phyloP scores from a whole-genome alignment of 495 filamentous ascomycete species.

The Platismatia glauca region DNA sequence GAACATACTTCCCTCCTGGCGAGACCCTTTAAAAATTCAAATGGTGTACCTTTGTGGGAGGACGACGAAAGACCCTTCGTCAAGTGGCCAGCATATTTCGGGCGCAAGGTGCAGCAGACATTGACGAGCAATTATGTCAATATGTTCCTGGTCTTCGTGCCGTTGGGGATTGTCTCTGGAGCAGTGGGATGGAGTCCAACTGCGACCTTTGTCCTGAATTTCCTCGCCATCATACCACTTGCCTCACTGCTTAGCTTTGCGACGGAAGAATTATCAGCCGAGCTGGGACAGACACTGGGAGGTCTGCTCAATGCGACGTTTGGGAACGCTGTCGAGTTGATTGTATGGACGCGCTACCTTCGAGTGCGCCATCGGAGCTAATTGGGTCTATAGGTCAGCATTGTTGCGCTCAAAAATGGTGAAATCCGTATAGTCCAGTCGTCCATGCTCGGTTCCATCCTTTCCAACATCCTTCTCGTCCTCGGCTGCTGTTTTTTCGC shows the following conservation, averaged over 20 bases:
- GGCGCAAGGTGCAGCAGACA: conserved; percentile 43
- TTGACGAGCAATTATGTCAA: conserved; percentile 72
- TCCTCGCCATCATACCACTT: conserved; percentile 89
- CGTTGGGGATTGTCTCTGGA: conserved; percentile 76
- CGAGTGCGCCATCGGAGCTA: conserved; percentile 7
- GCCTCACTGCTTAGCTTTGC: conserved; percentile 90
- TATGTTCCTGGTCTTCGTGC: conserved; percentile 79
- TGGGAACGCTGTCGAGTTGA: conserved; percentile 96
- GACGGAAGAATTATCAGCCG: conserved; percentile 80
- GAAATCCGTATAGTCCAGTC: conserved; percentile 94
- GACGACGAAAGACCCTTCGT: conserved; percentile 38
- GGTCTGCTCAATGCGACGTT: conserved; percentile 93
- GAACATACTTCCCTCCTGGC: conserved; percentile 32
- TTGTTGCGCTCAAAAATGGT: conserved; percentile 75
- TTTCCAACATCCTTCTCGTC: conserved; percentile 92
- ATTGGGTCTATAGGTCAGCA: conserved; percentile 60
- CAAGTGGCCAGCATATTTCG: conserved; percentile 45
- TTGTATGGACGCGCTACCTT: conserved; percentile 49
- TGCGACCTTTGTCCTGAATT: conserved; percentile 80
- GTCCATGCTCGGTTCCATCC: conserved; percentile 93
- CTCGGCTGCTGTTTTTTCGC: conserved; percentile 94
- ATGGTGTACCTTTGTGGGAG: conserved; percentile 21
- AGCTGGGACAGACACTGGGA: conserved; percentile 81
- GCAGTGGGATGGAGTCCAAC: conserved; percentile 62
- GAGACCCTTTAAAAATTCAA: conserved; percentile 16